phyloP scores from a whole-genome alignment of 2,329 filamentous ascomycete species.

The Fonsecaea pedrosoi region DNA sequence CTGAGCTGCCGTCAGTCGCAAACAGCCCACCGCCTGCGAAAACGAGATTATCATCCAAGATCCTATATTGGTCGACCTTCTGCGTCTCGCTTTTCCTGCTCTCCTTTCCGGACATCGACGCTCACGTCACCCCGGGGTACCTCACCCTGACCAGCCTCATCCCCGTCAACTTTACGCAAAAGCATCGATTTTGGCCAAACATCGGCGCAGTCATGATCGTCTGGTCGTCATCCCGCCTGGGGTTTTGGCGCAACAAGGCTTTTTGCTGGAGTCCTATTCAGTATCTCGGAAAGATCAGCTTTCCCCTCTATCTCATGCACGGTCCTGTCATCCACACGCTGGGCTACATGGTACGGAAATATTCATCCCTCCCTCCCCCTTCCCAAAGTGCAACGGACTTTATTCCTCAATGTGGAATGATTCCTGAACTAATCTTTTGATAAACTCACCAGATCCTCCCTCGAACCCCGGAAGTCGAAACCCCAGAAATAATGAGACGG shows the following conservation, averaged over 20 bases:
- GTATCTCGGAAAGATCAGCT: constrained; percentile 57
- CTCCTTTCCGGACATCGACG: constrained; percentile 48
- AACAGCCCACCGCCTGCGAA: background rate
- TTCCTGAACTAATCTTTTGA: constrained; percentile 7
- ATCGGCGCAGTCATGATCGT: constrained; percentile 53
- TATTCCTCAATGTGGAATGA: background rate
- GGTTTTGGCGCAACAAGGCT: constrained; percentile 48
- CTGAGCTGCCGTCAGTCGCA: constrained; percentile 18
- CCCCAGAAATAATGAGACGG: constrained; percentile 42
- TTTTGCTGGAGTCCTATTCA: constrained; percentile 52
- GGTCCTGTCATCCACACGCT: constrained; percentile 53
- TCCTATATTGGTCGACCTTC: constrained; percentile 48
- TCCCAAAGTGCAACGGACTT: background rate
- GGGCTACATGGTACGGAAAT: constrained; percentile 49
- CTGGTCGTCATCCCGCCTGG: constrained; percentile 51
- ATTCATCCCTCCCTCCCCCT: background rate
- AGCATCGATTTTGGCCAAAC: constrained; percentile 54
- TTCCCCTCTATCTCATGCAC: constrained; percentile 57
- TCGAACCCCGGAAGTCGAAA: constrained; percentile 45
- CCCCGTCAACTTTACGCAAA: constrained; percentile 50
- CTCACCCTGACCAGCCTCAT: constrained; percentile 49
- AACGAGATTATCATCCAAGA: background rate
- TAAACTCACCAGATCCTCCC: constrained; percentile 40
- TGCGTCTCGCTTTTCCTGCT: constrained; percentile 52
- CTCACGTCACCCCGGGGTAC: constrained; percentile 52